Evolutionary conservation across 1,284 basidiomycete species (phyloP).

Genomic region (Sporisorium sorghi): DNA sequence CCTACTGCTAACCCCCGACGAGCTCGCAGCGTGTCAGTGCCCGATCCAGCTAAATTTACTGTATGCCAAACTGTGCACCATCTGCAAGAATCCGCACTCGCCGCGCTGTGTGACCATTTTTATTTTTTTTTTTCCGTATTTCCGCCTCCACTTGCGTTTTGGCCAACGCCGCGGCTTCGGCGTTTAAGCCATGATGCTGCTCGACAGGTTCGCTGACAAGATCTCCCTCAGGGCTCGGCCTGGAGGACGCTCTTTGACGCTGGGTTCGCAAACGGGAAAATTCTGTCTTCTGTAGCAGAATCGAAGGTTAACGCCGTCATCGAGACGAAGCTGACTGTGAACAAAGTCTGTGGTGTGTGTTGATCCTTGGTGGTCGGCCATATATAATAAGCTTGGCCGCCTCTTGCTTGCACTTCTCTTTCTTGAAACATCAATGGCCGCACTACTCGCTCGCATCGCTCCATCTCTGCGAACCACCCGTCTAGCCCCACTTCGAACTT

Average conservation of each 20-base stretch:
- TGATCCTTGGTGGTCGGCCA: neutral
- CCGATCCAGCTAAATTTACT: no score
- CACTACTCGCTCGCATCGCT: slow-evolving; percentile 74
- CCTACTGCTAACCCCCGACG: no score
- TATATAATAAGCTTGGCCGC: neutral
- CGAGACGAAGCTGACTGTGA: neutral
- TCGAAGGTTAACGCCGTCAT: slow-evolving; percentile 3
- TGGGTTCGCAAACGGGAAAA: neutral
- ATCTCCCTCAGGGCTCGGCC: no score
- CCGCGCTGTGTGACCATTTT: no score
- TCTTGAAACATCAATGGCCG: slow-evolving; percentile 80
- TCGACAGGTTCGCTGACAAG: neutral
- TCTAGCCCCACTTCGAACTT: neutral
- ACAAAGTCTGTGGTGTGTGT: neutral
- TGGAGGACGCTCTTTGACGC: no score
- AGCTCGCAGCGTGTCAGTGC: no score
- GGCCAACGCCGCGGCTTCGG: slow-evolving; percentile 8
- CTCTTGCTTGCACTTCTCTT: slow-evolving; percentile 78
- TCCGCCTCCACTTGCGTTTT: slow-evolving; percentile 19
- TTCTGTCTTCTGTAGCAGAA: no score
- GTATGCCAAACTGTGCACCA: no score
- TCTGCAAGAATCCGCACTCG: no score
- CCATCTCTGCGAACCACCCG: slow-evolving; percentile 2
- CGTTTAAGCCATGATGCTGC: neutral
- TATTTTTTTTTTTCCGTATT: slow-evolving; percentile 10